Evolutionary conservation across 2,329 filamentous ascomycete genomes (phyloP), one percentile per base, ranked within the genome.

Genomic region (Tricladium varicosporioides): DNA sequence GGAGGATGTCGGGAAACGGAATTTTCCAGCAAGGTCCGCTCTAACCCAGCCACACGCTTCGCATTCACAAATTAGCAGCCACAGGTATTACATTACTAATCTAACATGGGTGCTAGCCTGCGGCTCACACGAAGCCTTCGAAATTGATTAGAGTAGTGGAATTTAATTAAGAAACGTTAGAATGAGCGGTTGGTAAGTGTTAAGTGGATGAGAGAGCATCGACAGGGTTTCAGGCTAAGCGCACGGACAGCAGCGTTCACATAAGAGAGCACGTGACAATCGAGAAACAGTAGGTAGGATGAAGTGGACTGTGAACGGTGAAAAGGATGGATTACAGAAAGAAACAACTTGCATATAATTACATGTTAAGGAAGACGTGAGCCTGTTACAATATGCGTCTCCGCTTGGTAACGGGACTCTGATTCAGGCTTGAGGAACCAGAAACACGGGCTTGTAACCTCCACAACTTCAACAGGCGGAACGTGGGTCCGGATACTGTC

Each of bases 401-500:
- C 18, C 51, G 51, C 45, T 54, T 54, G 19, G 51, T 56, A 40
- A 56, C 48, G 2, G 42, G 49, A 45, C 54, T 57, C 18, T 32
- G 48, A 43, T 57, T 53, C 27, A 57, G 18, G 50, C 49, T 48
- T 31, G 49, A 53, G 8, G 50, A 44, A 42, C 15, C 19, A 52
- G 32, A 48, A 53, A 53, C 18, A 53, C 54, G 47, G 40, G 56
- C 56, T 50, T 51, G 49, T 36, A 58, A 54, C 51, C 46, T 58
- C 56, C 56, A 54, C 19, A 54, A 16, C 56, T 58, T 58, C 19
- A 54, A 43, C 31, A 58, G 31, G 16, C 54, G 33, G 48, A 56
- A 56, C 16, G 36, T 56, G 4, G 19, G 54, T 47, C 54, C 48
- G 22, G 56, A 58, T n/a, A 47, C n/a, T n/a, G n/a, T n/a, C n/a